phyloP scores from a whole-genome alignment of 192 early-diverging fungal genomes.

The Coemansia sp. region DNA sequence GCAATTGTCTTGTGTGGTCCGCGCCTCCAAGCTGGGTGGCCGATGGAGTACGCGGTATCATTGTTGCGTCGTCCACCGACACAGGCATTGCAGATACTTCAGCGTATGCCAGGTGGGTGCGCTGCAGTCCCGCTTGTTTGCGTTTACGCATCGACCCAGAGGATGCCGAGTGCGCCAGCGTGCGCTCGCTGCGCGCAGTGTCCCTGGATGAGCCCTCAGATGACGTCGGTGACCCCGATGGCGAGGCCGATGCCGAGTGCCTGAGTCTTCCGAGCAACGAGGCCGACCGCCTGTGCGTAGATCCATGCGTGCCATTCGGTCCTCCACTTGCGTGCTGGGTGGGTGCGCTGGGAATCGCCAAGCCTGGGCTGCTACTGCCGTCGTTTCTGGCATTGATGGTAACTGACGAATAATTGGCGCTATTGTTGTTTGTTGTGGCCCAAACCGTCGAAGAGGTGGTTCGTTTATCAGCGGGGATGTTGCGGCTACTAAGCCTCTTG shows the following conservation, averaged over 20 bases:
- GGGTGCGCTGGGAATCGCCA: neutral
- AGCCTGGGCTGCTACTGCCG: neutral
- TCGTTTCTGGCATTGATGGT: neutral
- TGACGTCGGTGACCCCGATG: constrained; percentile 38
- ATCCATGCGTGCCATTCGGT: neutral
- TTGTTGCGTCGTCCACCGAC: neutral
- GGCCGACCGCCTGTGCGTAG: constrained; percentile 22
- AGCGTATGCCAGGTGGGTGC: neutral
- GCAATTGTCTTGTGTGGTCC: neutral
- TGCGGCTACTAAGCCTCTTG: neutral
- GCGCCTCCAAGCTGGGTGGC: neutral
- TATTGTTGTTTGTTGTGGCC: neutral
- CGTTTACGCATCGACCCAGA: constrained; percentile 25
- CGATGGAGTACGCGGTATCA: neutral
- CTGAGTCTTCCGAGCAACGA: constrained; percentile 27
- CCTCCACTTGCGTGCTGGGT: neutral
- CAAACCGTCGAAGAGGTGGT: too few species aligned
- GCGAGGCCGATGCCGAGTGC: constrained; percentile 18
- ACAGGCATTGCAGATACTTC: neutral
- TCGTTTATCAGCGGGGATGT: too few species aligned
- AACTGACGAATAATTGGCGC: neutral
- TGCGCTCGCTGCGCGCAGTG: constrained; percentile 33
- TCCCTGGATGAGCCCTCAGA: constrained; percentile 41
- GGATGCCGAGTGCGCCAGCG: constrained; percentile 38
- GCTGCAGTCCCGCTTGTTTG: neutral